Evolutionary conservation across 331 rosid genomes (phyloP).

Genomic region (Malus hybrid): DNA sequence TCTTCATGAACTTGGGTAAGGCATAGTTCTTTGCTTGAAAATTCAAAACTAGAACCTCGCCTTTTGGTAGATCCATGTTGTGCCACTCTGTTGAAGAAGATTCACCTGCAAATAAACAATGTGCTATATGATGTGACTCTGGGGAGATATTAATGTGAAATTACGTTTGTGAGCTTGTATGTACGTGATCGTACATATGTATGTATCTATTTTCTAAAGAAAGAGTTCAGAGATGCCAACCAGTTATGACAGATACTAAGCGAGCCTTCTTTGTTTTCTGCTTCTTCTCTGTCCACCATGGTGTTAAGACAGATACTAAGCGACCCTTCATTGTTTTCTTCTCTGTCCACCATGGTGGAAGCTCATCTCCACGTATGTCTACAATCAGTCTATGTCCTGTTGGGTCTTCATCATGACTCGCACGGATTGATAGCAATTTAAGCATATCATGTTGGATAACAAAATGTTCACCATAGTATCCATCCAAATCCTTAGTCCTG

Average conservation of each 20-base stretch:
- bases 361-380: slow-evolving; percentile 17
- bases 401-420: slow-evolving; percentile 11
- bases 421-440: slow-evolving; percentile 34
- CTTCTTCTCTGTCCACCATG: slow-evolving; percentile 35
- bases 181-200: not conserved
- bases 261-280: slow-evolving; percentile 21
- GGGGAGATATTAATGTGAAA: not conserved
- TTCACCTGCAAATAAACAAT: slow-evolving; percentile 31
- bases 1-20: slow-evolving; percentile 33
- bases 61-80: slow-evolving; percentile 21
- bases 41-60: slow-evolving; percentile 29
- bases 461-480: not conserved
- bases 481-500: slow-evolving; percentile 9
- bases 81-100: slow-evolving; percentile 41
- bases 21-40: slow-evolving; percentile 26
- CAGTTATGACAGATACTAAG: slow-evolving; percentile 41
- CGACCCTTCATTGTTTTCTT: slow-evolving; percentile 17
- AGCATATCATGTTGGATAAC: slow-evolving; percentile 12
- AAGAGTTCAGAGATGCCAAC: slow-evolving; percentile 4
- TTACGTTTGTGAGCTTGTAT: not conserved
- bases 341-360: slow-evolving; percentile 15
- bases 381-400: slow-evolving; percentile 26
- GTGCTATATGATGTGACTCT: not conserved
- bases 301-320: slow-evolving; percentile 36
- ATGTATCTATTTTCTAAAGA: not conserved